A percentile compares a stretch with the other conserved stretches of the same genome.
phyloP scores from a whole-genome alignment of 208 protist species.

The Naegleria lovaniensis region DNA sequence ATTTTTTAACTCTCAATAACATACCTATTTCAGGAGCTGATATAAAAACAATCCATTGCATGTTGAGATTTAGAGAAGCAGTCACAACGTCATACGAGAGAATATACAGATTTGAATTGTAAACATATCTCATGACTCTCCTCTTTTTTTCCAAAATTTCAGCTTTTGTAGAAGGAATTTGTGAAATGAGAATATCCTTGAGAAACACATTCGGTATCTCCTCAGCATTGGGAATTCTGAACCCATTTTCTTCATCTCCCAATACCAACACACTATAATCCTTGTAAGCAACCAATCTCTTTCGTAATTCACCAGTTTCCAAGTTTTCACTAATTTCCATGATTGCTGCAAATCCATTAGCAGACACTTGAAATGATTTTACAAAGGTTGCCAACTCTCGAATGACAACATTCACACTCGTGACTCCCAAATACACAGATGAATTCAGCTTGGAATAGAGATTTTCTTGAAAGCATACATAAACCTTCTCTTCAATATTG shows the following conservation, averaged over 20 bases:
- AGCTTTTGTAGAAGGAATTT: background rate
- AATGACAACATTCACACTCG: background rate
- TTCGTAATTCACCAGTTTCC: background rate
- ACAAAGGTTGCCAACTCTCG: background rate
- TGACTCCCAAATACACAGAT: background rate
- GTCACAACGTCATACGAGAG: background rate
- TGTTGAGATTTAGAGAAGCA: background rate
- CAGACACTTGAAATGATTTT: background rate
- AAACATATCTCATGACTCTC: background rate
- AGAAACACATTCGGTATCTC: background rate
- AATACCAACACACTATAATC: background rate
- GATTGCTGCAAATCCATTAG: background rate
- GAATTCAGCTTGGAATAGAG: background rate
- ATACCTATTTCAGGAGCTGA: background rate
- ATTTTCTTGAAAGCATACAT: background rate
- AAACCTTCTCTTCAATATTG: background rate
- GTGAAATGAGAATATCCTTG: background rate
- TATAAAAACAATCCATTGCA: background rate
- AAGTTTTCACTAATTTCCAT: background rate
- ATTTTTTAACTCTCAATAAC: background rate
- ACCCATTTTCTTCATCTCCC: background rate
- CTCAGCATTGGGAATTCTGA: background rate
- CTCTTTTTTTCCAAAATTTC: background rate
- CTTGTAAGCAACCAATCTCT: background rate
- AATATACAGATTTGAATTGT: background rate